Conservation (phyloP, 352 stramenopile species). For the Nothophytophthora sp. region DNA sequence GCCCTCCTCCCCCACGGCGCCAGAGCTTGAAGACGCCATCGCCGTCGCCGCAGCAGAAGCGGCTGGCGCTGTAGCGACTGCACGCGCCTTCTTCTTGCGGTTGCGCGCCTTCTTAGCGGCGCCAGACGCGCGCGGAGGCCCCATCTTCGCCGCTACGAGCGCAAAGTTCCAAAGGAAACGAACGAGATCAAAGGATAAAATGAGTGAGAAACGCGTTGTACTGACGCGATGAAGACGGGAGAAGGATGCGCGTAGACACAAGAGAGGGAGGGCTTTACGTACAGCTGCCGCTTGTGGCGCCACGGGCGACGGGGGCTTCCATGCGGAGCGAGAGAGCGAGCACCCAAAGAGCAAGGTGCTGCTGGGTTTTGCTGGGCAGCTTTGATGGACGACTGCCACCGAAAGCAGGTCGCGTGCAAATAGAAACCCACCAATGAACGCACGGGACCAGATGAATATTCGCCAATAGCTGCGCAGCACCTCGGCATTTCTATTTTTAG, state of each 20-base stretch:
- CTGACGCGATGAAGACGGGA: neutral
- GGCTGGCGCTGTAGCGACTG: slow-evolving; percentile 7
- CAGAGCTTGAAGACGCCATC: slow-evolving; percentile 19
- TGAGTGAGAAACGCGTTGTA: neutral
- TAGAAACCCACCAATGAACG: no score
- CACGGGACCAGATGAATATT: no score
- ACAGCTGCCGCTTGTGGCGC: slow-evolving; percentile 12
- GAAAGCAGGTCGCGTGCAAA: no score
- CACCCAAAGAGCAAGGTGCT: no score
- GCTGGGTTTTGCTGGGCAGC: no score
- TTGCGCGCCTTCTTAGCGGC: slow-evolving; percentile 28
- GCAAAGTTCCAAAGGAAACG: slow-evolving; percentile 4
- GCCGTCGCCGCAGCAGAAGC: slow-evolving; percentile 1
- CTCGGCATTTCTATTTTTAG: no score
- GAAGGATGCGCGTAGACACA: neutral
- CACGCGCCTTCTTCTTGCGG: slow-evolving; percentile 34
- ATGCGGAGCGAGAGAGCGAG: slow-evolving; percentile 21
- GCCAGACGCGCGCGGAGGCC: neutral
- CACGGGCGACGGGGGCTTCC: slow-evolving; percentile 13
- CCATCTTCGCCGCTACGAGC: slow-evolving; percentile 13
- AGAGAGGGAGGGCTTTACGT: slow-evolving; percentile 13
- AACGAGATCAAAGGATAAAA: slow-evolving; percentile 4
- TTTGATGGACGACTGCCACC: no score
- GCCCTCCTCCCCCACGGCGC: slow-evolving; percentile 14
- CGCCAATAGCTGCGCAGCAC: no score